phyloP scores from a whole-genome alignment of 106 monocot genomes.

The Dendrobium nobile region DNA sequence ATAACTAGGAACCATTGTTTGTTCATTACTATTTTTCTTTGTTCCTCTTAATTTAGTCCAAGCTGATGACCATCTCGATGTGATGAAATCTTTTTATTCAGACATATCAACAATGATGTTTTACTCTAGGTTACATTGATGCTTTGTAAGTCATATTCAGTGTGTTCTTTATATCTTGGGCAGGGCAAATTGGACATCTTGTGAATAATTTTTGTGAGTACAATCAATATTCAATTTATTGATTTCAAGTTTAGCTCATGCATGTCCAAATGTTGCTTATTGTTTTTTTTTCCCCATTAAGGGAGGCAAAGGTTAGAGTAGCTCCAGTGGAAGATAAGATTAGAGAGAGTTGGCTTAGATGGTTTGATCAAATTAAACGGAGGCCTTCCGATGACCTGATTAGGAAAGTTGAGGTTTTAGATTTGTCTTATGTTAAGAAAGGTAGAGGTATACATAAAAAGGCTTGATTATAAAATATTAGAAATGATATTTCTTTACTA shows the following conservation, averaged over 20 bases:
- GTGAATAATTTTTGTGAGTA: neutral
- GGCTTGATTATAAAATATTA: no score
- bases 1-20: neutral
- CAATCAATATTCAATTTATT: neutral
- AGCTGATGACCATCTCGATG: neutral
- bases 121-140: neutral
- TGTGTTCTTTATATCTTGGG: neutral
- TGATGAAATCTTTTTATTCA: neutral
- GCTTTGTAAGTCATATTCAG: neutral
- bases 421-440: no score
- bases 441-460: no score
- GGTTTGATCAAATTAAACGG: no score
- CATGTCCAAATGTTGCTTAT: neutral
- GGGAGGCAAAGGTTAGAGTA: no score
- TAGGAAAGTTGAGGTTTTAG: no score
- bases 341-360: no score
- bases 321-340: no score
- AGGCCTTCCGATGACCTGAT: no score
- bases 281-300: neutral
- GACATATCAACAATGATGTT: neutral
- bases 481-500: no score
- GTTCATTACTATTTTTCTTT: no score
- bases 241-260: neutral
- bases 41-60: neutral
- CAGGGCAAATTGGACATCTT: neutral